A percentile compares a stretch with the other conserved stretches of the same genome.
phyloP scores from a whole-genome alignment of 1,284 basidiomycete genomes.

The Apiotrichum akiyoshidainum region DNA sequence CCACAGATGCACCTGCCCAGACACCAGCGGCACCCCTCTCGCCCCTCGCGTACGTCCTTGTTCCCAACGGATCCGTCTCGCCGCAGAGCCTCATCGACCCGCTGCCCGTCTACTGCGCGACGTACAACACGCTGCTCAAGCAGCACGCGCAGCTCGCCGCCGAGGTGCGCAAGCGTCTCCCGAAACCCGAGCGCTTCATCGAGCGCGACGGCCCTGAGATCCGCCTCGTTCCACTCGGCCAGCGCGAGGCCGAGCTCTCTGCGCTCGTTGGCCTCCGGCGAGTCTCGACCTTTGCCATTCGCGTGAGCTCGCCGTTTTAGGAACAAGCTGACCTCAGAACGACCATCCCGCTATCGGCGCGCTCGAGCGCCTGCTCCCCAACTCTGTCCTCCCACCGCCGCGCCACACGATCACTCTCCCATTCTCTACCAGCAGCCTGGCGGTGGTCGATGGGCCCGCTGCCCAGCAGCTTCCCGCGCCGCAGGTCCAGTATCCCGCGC shows the following conservation, averaged over 20 bases:
- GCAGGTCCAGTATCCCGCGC: conserved; percentile 56
- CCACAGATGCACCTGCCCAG: neutral
- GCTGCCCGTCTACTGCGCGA: conserved; percentile 42
- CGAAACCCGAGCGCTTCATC: neutral
- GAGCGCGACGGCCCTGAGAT: conserved; percentile 24
- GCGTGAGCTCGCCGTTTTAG: conserved; percentile 50
- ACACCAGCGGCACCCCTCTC: neutral
- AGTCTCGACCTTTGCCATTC: conserved; percentile 65
- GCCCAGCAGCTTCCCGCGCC: conserved; percentile 4
- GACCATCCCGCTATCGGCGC: conserved; percentile 31
- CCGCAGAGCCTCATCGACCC: conserved; percentile 39
- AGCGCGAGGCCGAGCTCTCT: conserved; percentile 66
- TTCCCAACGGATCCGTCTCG: conserved; percentile 40
- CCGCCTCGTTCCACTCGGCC: conserved; percentile 67
- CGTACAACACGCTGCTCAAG: conserved; percentile 43
- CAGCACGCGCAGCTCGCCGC: conserved; percentile 34
- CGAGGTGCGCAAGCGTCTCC: conserved; percentile 7
- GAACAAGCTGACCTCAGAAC: conserved; percentile 11
- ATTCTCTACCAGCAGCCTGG: conserved; percentile 47
- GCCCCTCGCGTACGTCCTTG: conserved; percentile 34
- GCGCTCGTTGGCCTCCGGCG: conserved; percentile 65
- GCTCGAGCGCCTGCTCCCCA: conserved; percentile 32
- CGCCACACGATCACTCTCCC: conserved; percentile 43
- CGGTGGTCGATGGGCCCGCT: conserved; percentile 14
- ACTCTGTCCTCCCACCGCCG: conserved; percentile 37